Conservation (phyloP, 768 basidiomycete genomes). For the Mycena alexandri region DNA sequence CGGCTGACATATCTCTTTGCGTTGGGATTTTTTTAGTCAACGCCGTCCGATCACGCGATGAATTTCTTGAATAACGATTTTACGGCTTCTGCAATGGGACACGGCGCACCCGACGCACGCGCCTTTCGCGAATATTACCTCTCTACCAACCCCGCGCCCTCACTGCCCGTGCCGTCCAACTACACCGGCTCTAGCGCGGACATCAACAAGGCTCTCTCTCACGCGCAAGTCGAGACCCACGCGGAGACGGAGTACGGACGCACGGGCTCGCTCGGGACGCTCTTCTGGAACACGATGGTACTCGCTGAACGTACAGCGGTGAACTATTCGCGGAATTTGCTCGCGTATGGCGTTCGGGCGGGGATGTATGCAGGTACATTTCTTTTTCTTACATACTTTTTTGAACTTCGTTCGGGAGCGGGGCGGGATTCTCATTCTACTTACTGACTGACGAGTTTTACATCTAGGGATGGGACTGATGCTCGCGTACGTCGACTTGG, state of each 20-base stretch:
- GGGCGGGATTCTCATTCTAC: too few relatives aligned
- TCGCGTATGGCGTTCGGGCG: slow-evolving; percentile 69
- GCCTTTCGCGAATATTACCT: slow-evolving; percentile 54
- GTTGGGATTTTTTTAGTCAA: slow-evolving; percentile 50
- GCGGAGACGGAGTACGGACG: slow-evolving; percentile 40
- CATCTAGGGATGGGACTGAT: slow-evolving; percentile 57
- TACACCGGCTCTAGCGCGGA: too few relatives aligned
- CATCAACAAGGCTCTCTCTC: too few relatives aligned
- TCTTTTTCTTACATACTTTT: slow-evolving; percentile 3
- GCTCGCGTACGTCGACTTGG: slow-evolving; percentile 51
- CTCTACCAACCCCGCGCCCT: slow-evolving; percentile 30
- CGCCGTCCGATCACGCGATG: slow-evolving; percentile 72
- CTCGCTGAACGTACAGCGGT: slow-evolving; percentile 59
- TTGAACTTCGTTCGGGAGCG: not conserved
- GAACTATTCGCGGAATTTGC: slow-evolving; percentile 66
- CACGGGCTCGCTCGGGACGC: slow-evolving; percentile 45
- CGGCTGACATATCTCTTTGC: not conserved
- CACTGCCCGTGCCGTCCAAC: not conserved
- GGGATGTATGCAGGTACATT: slow-evolving; percentile 66
- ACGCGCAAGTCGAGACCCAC: too few relatives aligned
- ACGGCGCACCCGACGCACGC: slow-evolving; percentile 36
- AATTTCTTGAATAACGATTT: slow-evolving; percentile 69
- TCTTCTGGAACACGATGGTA: slow-evolving; percentile 59
- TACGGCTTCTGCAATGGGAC: slow-evolving; percentile 27
- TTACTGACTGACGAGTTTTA: too few relatives aligned